phyloP scores from a whole-genome alignment of 352 stramenopile species.

The Globisporangium canariense region DNA sequence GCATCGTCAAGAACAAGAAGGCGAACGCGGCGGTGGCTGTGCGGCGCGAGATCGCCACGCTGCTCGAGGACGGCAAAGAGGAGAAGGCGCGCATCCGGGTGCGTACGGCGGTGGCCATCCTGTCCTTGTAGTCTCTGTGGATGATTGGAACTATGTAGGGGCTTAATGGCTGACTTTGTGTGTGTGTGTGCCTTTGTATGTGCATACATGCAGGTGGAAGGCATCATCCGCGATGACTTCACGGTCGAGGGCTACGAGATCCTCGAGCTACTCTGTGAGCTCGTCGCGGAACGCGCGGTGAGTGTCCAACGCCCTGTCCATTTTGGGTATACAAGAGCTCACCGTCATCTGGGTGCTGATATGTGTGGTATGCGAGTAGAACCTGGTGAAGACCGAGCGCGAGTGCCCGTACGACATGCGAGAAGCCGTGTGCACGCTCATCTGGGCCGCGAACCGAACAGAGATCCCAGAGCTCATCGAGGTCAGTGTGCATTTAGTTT shows the following conservation, averaged over 20 bases:
- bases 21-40: slow-evolving; percentile 68
- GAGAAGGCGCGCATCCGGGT: slow-evolving; percentile 94
- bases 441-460: slow-evolving; percentile 88
- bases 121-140: not conserved
- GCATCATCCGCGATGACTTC: slow-evolving; percentile 95
- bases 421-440: slow-evolving; percentile 91
- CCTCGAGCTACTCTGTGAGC: slow-evolving; percentile 91
- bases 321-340: not conserved
- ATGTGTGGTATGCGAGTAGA: slow-evolving; percentile 24
- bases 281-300: slow-evolving; percentile 90
- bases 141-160: not conserved
- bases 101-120: too few species aligned
- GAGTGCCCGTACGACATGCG: slow-evolving; percentile 93
- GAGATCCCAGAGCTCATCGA: slow-evolving; percentile 93
- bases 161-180: not conserved
- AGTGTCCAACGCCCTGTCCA: slow-evolving; percentile 8
- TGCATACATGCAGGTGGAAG: slow-evolving; percentile 85
- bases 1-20: slow-evolving; percentile 92
- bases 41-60: slow-evolving; percentile 70
- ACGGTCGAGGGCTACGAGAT: slow-evolving; percentile 96
- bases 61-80: slow-evolving; percentile 87
- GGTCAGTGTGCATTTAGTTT: slow-evolving; percentile 28
- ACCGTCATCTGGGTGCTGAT: not conserved
- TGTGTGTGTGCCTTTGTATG: too few species aligned
- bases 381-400: slow-evolving; percentile 88